phyloP scores from a whole-genome alignment of 2,329 filamentous ascomycete species.

The Cercospora sojina region DNA sequence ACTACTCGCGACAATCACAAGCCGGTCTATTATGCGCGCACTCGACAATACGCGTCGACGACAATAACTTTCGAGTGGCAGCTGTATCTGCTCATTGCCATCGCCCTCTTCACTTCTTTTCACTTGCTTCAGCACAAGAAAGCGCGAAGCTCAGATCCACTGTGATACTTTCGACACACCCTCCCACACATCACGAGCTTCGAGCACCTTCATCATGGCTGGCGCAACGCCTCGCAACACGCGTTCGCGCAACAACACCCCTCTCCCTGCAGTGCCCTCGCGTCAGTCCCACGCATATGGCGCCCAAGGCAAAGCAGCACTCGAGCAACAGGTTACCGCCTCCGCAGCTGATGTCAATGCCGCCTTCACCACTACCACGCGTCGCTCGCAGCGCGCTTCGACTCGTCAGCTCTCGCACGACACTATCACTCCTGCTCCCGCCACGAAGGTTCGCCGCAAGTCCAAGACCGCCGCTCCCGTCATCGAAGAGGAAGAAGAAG shows the following conservation, averaged over 20 bases:
- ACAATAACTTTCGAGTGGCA: background rate
- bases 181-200: background rate
- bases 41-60: constrained; percentile 2
- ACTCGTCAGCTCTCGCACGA: constrained; percentile 7
- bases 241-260: constrained; percentile 18
- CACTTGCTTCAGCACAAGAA: background rate
- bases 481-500: constrained; percentile 7
- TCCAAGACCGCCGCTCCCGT: background rate
- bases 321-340: constrained; percentile 20
- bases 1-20: background rate
- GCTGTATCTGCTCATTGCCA: background rate
- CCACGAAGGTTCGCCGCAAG: background rate
- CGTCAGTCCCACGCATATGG: constrained; percentile 25
- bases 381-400: constrained; percentile 11
- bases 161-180: background rate
- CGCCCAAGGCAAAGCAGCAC: constrained; percentile 20
- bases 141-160: background rate
- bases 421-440: background rate
- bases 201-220: constrained; percentile 5
- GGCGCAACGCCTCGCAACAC: constrained; percentile 18
- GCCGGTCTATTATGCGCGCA: background rate
- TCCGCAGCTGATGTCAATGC: constrained; percentile 18
- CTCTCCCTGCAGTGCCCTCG: constrained; percentile 20
- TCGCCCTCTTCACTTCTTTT: background rate
- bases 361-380: constrained; percentile 17